Evolutionary conservation across 495 filamentous ascomycete genomes (phyloP).

Genomic region (Tuber calosporum): DNA sequence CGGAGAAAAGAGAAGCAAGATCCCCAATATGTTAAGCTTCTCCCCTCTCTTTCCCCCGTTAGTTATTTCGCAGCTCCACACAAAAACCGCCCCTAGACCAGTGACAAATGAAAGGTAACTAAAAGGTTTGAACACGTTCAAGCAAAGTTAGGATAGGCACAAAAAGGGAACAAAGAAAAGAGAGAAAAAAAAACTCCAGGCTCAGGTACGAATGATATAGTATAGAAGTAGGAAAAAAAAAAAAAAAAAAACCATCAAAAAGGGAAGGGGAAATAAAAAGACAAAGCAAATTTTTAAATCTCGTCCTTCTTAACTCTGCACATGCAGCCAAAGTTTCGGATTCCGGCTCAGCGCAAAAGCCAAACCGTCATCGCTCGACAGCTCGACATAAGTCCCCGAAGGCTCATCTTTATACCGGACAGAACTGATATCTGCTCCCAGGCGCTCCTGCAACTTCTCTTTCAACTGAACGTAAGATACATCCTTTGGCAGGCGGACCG

Average conservation of each 20-base stretch:
- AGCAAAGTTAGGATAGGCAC: background rate
- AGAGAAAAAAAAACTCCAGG: constrained; percentile 29
- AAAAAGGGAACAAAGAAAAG: constrained; percentile 14
- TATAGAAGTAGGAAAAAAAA: background rate
- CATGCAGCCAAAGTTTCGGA: constrained; percentile 75
- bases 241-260: background rate
- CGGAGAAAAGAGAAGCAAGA: background rate
- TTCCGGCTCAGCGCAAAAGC: constrained; percentile 72
- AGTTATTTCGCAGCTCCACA: background rate
- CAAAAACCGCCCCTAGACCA: background rate
- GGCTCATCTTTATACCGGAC: constrained; percentile 84
- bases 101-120: constrained; percentile 1
- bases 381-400: constrained; percentile 61
- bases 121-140: background rate
- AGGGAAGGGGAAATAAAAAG: background rate
- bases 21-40: background rate
- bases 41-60: background rate
- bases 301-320: constrained; percentile 41
- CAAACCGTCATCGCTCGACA: constrained; percentile 73
- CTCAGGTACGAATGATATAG: background rate
- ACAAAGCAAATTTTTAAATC: background rate
- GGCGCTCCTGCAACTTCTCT: constrained; percentile 69
- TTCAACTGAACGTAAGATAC: constrained; percentile 70
- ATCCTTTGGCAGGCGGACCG: constrained; percentile 76
- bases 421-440: constrained; percentile 47